Conservation (phyloP, 148 eudicot genomes). For the Camellia sinensis region DNA sequence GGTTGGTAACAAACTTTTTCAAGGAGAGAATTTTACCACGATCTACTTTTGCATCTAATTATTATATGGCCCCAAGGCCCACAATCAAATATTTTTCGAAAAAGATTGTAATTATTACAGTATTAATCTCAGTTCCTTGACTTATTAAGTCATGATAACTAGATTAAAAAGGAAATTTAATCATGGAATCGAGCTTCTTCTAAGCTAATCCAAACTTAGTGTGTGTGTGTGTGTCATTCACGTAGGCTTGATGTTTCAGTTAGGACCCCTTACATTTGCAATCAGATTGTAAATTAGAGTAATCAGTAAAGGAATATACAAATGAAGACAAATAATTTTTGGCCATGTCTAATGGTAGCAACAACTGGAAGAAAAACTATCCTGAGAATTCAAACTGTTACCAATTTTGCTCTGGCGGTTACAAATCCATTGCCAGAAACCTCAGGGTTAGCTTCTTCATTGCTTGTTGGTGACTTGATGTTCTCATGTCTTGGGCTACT, state of each 20-base stretch:
- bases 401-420: conserved; percentile 91
- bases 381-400: conserved; percentile 21
- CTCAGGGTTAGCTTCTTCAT: conserved; percentile 54
- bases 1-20: neutral
- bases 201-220: neutral
- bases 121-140: neutral
- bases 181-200: neutral
- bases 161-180: neutral
- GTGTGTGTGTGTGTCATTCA: neutral
- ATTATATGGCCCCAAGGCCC: neutral
- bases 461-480: conserved; percentile 56
- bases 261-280: neutral
- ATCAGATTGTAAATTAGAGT: no score
- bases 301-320: neutral
- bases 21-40: neutral
- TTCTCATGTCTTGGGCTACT: conserved; percentile 59
- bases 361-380: neutral
- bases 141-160: neutral
- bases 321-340: neutral
- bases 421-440: conserved; percentile 72
- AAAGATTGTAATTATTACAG: neutral
- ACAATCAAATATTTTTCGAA: neutral
- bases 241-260: neutral
- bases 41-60: neutral
- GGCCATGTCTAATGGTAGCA: neutral